phyloP scores from a whole-genome alignment of 2,329 filamentous ascomycete genomes.

The Tolypocladium nubicola region DNA sequence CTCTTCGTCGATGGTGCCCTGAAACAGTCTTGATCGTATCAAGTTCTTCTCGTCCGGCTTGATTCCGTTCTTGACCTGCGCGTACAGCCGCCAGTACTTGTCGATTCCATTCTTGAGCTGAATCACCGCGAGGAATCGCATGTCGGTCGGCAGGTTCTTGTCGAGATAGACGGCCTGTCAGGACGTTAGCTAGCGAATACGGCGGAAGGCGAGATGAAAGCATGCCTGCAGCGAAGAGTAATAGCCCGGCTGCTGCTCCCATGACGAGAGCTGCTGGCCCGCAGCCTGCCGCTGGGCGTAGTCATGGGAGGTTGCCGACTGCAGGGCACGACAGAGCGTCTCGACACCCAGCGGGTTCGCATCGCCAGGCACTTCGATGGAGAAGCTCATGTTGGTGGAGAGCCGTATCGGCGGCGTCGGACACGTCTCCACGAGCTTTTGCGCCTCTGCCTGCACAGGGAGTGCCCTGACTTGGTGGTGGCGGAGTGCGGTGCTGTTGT shows the following conservation, averaged over 20 bases:
- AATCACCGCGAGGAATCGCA: conserved; percentile 84
- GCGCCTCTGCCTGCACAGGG: background rate
- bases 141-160: conserved; percentile 60
- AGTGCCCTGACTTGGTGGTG: background rate
- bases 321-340: conserved; percentile 54
- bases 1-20: conserved; percentile 67
- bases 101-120: conserved; percentile 96
- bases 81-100: conserved; percentile 73
- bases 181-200: background rate
- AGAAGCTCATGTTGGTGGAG: conserved; percentile 47
- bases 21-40: conserved; percentile 66
- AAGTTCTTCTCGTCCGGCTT: conserved; percentile 64
- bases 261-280: conserved; percentile 59
- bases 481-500: background rate
- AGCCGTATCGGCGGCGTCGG: background rate
- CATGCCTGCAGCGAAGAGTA: conserved; percentile 58
- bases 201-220: background rate
- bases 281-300: conserved; percentile 55
- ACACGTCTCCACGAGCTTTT: background rate
- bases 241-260: conserved; percentile 58
- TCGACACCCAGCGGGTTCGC: conserved; percentile 58
- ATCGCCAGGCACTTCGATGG: conserved; percentile 73
- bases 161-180: conserved; percentile 69
- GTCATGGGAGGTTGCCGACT: conserved; percentile 52
- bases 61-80: conserved; percentile 48